These are phyloP conservation scores for Basipetospora chlamydospora DNA, from an alignment of 2,329 filamentous ascomycete species.

Conservation along the genomic window DNA sequence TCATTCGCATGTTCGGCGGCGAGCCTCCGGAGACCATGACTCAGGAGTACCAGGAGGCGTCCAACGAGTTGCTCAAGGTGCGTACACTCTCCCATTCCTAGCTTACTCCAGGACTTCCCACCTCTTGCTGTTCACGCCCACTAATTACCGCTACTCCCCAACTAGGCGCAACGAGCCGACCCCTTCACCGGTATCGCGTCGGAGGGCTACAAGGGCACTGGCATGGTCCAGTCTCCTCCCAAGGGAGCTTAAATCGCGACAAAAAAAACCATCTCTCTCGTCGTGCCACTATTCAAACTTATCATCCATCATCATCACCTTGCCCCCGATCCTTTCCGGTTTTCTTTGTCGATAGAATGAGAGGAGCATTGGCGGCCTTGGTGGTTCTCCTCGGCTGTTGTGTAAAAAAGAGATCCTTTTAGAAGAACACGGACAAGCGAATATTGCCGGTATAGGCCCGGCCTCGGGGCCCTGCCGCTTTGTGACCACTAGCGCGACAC, in stretches of 20 bases:
- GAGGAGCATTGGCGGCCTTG: slow-evolving; percentile 5
- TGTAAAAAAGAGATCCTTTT: slow-evolving; percentile 6
- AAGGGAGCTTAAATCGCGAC: slow-evolving; percentile 27
- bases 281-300: background rate
- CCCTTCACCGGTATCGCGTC: slow-evolving; percentile 74
- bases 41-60: slow-evolving; percentile 91
- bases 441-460: no score
- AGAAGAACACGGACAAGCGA: background rate
- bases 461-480: no score
- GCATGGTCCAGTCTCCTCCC: slow-evolving; percentile 59
- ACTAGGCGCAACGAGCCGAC: slow-evolving; percentile 68
- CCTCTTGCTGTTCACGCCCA: no score
- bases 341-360: slow-evolving; percentile 24
- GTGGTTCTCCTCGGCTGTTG: slow-evolving; percentile 1
- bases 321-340: slow-evolving; percentile 8
- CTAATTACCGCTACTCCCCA: slow-evolving; percentile 8
- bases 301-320: background rate
- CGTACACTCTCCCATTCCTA: slow-evolving; percentile 14
- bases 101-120: no score
- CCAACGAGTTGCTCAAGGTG: slow-evolving; percentile 90
- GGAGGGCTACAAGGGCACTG: slow-evolving; percentile 63
- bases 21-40: slow-evolving; percentile 74
- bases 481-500: no score
- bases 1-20: slow-evolving; percentile 57
- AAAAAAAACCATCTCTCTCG: background rate